phyloP scores from a whole-genome alignment of 768 basidiomycete species.

The Tricholoma terreum region DNA sequence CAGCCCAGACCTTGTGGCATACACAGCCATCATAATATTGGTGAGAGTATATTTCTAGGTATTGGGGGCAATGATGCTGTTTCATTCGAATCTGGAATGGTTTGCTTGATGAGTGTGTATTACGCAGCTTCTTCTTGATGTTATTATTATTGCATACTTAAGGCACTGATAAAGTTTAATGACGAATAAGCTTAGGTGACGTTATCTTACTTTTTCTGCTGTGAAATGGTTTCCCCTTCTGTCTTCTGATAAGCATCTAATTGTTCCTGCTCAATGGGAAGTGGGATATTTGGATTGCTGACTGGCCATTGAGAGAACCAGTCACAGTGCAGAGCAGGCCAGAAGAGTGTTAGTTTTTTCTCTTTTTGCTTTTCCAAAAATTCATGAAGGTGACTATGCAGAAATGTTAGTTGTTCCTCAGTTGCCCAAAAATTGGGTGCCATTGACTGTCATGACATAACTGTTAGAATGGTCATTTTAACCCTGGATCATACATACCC shows the following conservation, averaged over 20 bases:
- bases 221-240: background rate
- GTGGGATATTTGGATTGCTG: background rate
- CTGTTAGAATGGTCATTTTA: background rate
- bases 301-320: constrained; percentile 3
- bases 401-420: background rate
- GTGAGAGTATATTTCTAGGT: background rate
- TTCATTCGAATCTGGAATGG: background rate
- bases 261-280: background rate
- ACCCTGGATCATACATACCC: background rate
- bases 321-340: background rate
- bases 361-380: background rate
- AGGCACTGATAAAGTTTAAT: background rate
- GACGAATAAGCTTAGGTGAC: background rate
- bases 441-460: background rate
- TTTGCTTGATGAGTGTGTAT: background rate
- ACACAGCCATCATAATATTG: background rate
- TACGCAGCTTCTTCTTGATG: background rate
- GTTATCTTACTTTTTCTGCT: background rate
- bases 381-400: background rate
- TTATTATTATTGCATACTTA: background rate
- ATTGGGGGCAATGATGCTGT: background rate
- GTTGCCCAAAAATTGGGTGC: background rate
- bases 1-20: background rate
- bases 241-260: background rate
- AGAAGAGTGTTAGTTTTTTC: background rate